Conservation (phyloP, 768 basidiomycete species). For the Podaxis pistillaris region DNA sequence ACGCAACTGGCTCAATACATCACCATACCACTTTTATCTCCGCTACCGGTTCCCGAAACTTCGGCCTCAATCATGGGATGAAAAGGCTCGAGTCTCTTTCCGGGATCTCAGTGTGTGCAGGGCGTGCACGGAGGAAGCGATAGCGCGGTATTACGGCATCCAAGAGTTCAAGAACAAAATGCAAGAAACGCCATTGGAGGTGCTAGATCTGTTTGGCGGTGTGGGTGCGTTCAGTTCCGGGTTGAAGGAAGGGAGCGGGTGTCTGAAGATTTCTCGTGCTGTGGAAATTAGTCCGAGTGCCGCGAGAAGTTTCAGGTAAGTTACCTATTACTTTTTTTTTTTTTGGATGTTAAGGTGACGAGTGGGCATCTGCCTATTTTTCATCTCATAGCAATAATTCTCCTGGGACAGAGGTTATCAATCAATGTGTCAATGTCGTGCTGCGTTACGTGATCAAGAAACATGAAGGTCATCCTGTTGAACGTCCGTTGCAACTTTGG, state of each 20-base stretch:
- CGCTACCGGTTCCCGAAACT: conserved; percentile 49
- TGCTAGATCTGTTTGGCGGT: conserved; percentile 49
- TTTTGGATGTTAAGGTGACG: conserved; percentile 1
- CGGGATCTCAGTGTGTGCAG: conserved; percentile 44
- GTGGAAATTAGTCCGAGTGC: conserved; percentile 79
- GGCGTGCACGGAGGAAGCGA: conserved; percentile 36
- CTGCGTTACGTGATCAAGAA: conserved; percentile 57
- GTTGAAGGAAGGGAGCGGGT: conserved; percentile 50
- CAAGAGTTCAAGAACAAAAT: conserved; percentile 32
- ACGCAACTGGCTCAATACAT: conserved; percentile 47
- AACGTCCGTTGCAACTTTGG: conserved; percentile 38
- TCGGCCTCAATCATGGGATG: conserved; percentile 35
- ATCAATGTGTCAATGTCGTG: conserved; percentile 69
- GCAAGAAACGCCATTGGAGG: conserved; percentile 26
- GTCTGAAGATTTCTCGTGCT: conserved; percentile 59
- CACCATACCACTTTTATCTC: conserved; percentile 59
- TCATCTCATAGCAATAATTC: conserved; percentile 46
- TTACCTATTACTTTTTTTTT: background rate
- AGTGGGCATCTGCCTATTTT: background rate
- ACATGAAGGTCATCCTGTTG: conserved; percentile 37
- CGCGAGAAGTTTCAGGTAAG: conserved; percentile 61
- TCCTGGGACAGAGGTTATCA: conserved; percentile 52
- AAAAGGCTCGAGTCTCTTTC: conserved; percentile 28
- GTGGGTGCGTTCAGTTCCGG: conserved; percentile 65
- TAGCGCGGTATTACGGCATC: conserved; percentile 27